A percentile compares a stretch with the other conserved stretches of the same genome.
Evolutionary conservation across 805 yeast genomes (phyloP).

Genomic region (Lipomyces sp.): DNA sequence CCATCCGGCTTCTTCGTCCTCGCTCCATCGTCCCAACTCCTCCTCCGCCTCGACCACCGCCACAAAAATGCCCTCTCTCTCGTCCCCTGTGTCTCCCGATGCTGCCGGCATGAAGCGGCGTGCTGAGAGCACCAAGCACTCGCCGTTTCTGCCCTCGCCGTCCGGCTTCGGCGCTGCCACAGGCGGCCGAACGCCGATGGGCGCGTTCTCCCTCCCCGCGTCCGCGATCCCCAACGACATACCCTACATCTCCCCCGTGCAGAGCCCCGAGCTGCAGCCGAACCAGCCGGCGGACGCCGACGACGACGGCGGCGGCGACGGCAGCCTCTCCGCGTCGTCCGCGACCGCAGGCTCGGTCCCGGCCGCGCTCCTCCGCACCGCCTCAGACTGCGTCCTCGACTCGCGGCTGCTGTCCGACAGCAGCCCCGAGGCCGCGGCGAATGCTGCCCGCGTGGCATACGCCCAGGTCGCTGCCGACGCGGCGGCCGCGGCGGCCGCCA

Average conservation of each 20-base stretch:
- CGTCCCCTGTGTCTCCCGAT: too few species aligned
- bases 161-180: too few species aligned
- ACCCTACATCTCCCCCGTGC: slow-evolving; percentile 30
- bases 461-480: slow-evolving; percentile 28
- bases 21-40: too few species aligned
- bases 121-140: neutral
- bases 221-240: slow-evolving; percentile 19
- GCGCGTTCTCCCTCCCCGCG: slow-evolving; percentile 27
- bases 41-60: too few species aligned
- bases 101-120: neutral
- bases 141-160: too few species aligned
- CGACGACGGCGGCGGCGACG: neutral
- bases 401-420: too few species aligned
- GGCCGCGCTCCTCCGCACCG: neutral
- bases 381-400: too few species aligned
- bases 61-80: too few species aligned
- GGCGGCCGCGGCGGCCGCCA: slow-evolving; percentile 25
- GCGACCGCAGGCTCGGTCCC: neutral
- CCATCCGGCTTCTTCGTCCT: too few species aligned
- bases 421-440: neutral
- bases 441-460: neutral
- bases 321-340: neutral
- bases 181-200: slow-evolving; percentile 10
- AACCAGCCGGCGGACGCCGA: neutral
- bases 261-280: slow-evolving; percentile 15